A percentile compares a stretch with the other conserved stretches of the same genome.
These are phyloP conservation scores for Arachis stenosperma DNA, from an alignment of 306 rosid genomes.

Conservation along the genomic window DNA sequence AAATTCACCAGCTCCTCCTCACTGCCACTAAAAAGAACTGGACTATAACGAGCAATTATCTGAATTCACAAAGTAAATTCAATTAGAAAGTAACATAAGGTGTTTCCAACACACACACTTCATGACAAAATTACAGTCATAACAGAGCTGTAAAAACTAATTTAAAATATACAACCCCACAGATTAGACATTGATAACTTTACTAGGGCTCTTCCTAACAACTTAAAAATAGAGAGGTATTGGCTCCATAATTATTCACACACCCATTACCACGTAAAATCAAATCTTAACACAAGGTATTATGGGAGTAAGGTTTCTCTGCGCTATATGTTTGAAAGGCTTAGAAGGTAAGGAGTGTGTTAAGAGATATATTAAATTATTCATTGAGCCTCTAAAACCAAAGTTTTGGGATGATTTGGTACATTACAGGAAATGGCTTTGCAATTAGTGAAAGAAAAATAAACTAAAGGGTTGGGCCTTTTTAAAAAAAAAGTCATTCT, in stretches of 20 bases:
- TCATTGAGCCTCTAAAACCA: constrained; percentile 8
- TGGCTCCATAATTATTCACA: constrained; percentile 6
- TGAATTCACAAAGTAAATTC: constrained; percentile 45
- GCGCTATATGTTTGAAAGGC: constrained; percentile 14
- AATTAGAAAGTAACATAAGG: constrained; percentile 34
- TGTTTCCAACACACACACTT: constrained; percentile 16
- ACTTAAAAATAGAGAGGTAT: constrained; percentile 20
- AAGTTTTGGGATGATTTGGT: not conserved
- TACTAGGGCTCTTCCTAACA: constrained; percentile 24
- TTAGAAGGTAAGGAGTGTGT: not conserved
- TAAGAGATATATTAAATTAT: constrained; percentile 26
- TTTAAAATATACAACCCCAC: constrained; percentile 11
- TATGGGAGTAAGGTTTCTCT: constrained; percentile 8
- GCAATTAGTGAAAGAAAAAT: constrained; percentile 13
- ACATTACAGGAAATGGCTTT: constrained; percentile 8
- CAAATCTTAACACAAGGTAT: constrained; percentile 1
- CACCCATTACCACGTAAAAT: not conserved
- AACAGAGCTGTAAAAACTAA: constrained; percentile 29
- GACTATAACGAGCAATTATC: constrained; percentile 88
- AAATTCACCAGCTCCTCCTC: constrained; percentile 80
- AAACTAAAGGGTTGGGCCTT: not conserved
- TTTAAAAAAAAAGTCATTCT: not conserved
- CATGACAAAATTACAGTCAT: constrained; percentile 25
- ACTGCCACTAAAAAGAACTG: constrained; percentile 70
- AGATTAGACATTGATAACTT: constrained; percentile 23